Evolutionary conservation across 2,329 filamentous ascomycete species (phyloP).

Genomic region (Diaporthe humulicola): DNA sequence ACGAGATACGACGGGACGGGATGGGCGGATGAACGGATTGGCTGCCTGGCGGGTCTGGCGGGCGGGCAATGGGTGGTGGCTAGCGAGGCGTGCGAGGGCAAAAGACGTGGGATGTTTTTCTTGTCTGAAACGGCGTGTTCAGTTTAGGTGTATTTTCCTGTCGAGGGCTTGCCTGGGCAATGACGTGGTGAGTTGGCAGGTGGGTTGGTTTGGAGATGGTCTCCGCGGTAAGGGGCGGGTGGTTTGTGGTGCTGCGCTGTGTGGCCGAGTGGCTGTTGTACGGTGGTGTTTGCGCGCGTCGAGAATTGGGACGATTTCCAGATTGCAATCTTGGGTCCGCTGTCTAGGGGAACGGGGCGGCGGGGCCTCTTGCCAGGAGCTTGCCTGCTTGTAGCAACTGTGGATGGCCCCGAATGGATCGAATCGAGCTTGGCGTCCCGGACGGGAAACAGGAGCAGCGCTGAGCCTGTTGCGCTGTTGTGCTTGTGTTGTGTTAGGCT

Average conservation of each 20-base stretch:
- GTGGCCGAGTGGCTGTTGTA: background rate
- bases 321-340: slow-evolving; percentile 28
- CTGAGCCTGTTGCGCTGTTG: slow-evolving; percentile 5
- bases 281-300: slow-evolving; percentile 23
- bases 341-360: slow-evolving; percentile 18
- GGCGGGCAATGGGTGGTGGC: slow-evolving; percentile 9
- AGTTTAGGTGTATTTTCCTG: background rate
- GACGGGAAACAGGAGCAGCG: slow-evolving; percentile 22
- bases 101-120: background rate
- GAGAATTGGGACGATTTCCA: slow-evolving; percentile 25
- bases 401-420: slow-evolving; percentile 25
- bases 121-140: slow-evolving; percentile 22
- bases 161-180: slow-evolving; percentile 25
- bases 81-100: background rate
- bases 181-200: slow-evolving; percentile 28
- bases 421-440: slow-evolving; percentile 30
- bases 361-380: slow-evolving; percentile 25
- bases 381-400: slow-evolving; percentile 14
- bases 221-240: slow-evolving; percentile 7
- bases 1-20: slow-evolving; percentile 12
- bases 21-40: slow-evolving; percentile 4
- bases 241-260: background rate
- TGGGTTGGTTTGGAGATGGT: slow-evolving; percentile 20
- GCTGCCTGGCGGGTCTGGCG: slow-evolving; percentile 7
- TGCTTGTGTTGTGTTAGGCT: background rate